Evolutionary conservation across 768 basidiomycete species (phyloP).

Genomic region (Lactarius indigo): DNA sequence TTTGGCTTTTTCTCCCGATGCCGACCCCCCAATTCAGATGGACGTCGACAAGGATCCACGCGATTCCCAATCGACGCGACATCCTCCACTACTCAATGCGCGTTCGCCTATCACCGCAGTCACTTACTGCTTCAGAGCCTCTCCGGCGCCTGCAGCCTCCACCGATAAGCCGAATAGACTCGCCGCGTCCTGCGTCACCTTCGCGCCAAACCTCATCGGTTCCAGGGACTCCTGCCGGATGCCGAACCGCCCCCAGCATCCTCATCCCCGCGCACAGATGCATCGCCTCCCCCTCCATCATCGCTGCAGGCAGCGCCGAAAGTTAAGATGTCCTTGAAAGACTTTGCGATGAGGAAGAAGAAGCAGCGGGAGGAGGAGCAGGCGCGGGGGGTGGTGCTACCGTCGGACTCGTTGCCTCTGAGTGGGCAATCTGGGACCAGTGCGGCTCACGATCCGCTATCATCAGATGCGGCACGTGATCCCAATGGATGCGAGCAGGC

Average conservation of each 20-base stretch:
- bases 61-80: neutral
- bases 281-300: slow-evolving; percentile 10
- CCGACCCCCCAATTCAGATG: slow-evolving; percentile 13
- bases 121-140: slow-evolving; percentile 9
- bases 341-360: slow-evolving; percentile 26
- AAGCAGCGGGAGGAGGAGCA: slow-evolving; percentile 26
- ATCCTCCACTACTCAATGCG: too few species aligned
- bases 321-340: slow-evolving; percentile 27
- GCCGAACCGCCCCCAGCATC: slow-evolving; percentile 2
- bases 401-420: neutral
- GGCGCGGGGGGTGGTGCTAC: neutral
- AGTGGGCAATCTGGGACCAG: neutral
- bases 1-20: slow-evolving; percentile 6
- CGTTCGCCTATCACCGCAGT: slow-evolving; percentile 15
- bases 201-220: neutral
- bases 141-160: slow-evolving; percentile 5
- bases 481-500: neutral
- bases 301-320: slow-evolving; percentile 11
- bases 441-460: neutral
- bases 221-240: neutral
- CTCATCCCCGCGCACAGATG: neutral
- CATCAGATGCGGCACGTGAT: neutral
- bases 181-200: neutral
- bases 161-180: neutral
- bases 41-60: slow-evolving; percentile 10